These are phyloP conservation scores for Pythium monospermum DNA, from an alignment of 352 stramenopile species.

Conservation along the genomic window DNA sequence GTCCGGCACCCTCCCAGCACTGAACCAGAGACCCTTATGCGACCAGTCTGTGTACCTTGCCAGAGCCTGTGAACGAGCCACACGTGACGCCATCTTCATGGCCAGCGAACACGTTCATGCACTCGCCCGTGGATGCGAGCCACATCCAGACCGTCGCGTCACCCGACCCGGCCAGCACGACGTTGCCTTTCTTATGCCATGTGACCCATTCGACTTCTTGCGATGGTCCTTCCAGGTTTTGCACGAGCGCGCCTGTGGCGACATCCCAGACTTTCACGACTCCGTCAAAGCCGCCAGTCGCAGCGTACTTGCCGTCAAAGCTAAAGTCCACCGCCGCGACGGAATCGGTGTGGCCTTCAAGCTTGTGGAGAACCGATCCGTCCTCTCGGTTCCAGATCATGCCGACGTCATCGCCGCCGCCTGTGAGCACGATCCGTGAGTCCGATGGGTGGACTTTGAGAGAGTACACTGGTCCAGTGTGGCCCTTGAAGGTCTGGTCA, in stretches of 20 bases:
- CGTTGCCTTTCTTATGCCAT: conserved; percentile 90
- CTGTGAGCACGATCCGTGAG: conserved; percentile 74
- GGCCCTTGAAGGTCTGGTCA: conserved; percentile 67
- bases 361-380: conserved; percentile 67
- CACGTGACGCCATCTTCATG: conserved; percentile 94
- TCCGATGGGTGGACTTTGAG: conserved; percentile 79
- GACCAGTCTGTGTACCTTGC: no score
- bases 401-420: conserved; percentile 77
- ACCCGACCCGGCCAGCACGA: conserved; percentile 84
- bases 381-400: conserved; percentile 87
- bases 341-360: conserved; percentile 77
- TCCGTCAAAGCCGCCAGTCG: conserved; percentile 82
- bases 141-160: conserved; percentile 92
- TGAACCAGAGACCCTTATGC: no score
- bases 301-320: conserved; percentile 84
- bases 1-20: no score
- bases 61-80: conserved; percentile 92
- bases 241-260: conserved; percentile 66
- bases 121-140: conserved; percentile 92
- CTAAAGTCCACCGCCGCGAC: conserved; percentile 84
- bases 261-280: conserved; percentile 89
- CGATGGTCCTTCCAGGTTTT: conserved; percentile 84
- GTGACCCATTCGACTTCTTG: conserved; percentile 89
- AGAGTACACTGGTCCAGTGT: conserved; percentile 76
- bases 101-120: conserved; percentile 97